Evolutionary conservation across 345 rosid species (phyloP), one percentile per base, ranked within the genome.

Genomic region (Durio zibethinus): DNA sequence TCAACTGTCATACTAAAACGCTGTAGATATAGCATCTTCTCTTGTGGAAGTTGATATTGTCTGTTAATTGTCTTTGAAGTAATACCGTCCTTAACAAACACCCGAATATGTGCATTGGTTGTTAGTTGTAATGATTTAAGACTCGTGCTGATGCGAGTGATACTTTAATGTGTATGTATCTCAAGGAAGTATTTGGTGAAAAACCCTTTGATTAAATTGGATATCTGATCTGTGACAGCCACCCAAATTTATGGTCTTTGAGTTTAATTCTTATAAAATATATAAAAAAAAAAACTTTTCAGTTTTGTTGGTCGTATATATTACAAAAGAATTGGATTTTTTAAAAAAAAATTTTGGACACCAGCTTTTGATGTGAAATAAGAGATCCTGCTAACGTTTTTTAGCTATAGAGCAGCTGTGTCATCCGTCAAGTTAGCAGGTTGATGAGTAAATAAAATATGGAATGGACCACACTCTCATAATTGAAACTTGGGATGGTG

Each of bases 41-140:
- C 33, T 1, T 15, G 21, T 69, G 56, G 57, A 69, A 16, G 56
- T 69, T 45, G 73, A 47, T 27, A 69, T 47, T 25, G 8, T 48
- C 59, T 38, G 38, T 59, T 25, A 25, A 74, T 74, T 74, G 77
- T 59, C 23, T 74, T 59, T 40, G 67, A 74, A 74, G 77, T 15
- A 35, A 65, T 63, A 14, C n/a, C 43, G 23, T 42, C 23, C 50
- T 74, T 21, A 56, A 73, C 76, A 59, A 11, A 52, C 53, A 66
- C 35, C 11, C 18, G 27, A 38, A 23, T 53, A 23, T 48, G 48
- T 48, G 64, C 64, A 47, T 53, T 72, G 35, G 14, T 61, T 66
- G 71, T 12, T 40, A 40, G 31, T 5, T 11, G 72, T 45, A 45
- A 68, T 68, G 73, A 68, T 25, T 25, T 45, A 45, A 15, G n/a